A percentile compares a stretch with the other conserved stretches of the same genome.
Evolutionary conservation across 2,329 filamentous ascomycete genomes (phyloP).

Genomic region (Aciculosporium take): DNA sequence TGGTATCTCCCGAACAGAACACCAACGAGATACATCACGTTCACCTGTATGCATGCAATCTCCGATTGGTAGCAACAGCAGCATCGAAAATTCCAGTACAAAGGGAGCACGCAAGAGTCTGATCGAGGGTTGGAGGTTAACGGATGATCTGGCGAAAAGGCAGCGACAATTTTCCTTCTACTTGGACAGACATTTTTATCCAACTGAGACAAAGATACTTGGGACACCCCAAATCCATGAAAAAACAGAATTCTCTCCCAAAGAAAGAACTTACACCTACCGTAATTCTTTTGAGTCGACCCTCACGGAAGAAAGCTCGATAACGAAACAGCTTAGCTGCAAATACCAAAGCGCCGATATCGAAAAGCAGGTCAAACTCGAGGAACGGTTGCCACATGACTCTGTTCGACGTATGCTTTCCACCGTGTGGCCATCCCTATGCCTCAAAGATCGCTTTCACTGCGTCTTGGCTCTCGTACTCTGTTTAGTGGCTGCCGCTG

Average conservation of each 20-base stretch:
- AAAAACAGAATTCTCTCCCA: not conserved
- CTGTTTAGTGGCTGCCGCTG: constrained; percentile 48
- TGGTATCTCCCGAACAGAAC: not conserved
- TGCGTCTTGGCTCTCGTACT: constrained; percentile 47
- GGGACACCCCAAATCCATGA: not conserved
- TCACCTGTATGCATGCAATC: not conserved
- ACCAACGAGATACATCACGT: not conserved
- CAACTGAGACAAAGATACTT: not conserved
- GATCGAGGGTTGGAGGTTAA: constrained; percentile 24
- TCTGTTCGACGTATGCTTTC: constrained; percentile 14
- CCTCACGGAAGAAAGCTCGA: not conserved
- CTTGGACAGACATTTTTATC: constrained; percentile 2
- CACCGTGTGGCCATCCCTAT: constrained; percentile 57
- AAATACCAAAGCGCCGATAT: not conserved
- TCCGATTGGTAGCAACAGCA: not conserved
- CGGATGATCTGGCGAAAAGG: not conserved
- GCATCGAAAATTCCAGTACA: constrained; percentile 20
- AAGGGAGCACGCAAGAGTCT: constrained; percentile 35
- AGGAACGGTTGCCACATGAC: not conserved
- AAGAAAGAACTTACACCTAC: not conserved
- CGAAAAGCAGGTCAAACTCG: not conserved
- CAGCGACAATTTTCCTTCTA: constrained; percentile 4
- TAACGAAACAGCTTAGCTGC: not conserved
- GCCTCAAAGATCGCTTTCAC: constrained; percentile 31
- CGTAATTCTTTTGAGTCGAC: not conserved